Base-by-base conservation (phyloP, 2,329 filamentous ascomycete species). In the Ceratocystis papillata region DNA sequence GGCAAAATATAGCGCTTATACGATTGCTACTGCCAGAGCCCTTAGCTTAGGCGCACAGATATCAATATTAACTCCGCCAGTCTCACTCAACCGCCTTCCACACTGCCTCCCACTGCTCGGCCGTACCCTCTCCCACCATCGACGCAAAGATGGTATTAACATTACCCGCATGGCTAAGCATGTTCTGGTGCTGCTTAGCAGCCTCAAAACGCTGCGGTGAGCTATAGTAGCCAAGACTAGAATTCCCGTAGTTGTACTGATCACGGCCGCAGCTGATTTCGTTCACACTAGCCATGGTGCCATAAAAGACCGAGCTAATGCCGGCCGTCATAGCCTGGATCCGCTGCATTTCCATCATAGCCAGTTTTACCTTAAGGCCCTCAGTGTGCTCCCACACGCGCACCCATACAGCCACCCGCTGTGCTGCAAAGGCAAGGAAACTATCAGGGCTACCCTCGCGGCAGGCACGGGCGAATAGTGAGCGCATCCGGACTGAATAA, bases 401-500 rank as follows among this genome's bases (percentile, higher is more conserved):
- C 20, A 70, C 67, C 59, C 72, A 75, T 0, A 75, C 70, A 48
- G 72, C 69, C n/a, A 73, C 65, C 0, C 75, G 69, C 25, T 65
- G 70, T 3, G 66, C 59, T 0, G 70, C 71, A 44, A 75, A 74
- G 0, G 69, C 71, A 1, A 69, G 69, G 41, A 75, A 75, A n/a
- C 71, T 68, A 0, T 68, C 68, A 1, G 75, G n/a, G 0, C 70
- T 61, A 1, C 73, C 73, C 0, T 71, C 72, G 0, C 67, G 69
- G 63, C 74, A 76, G 0, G 64, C 71, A 8, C 70, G 68, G 1
- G 70, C 68, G 71, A 73, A 77, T 69, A 75, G 71, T 0, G 62
- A 69, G n/a, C 76, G 75, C 75, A 77, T 77, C 4, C 76, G 73
- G 0, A 73, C 72, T 2, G 75, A 75, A 73, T 75, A 77, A 5